These are phyloP conservation scores for Kluyveromyces lactis DNA, from an alignment of 805 yeast species.

Conservation along the genomic window DNA sequence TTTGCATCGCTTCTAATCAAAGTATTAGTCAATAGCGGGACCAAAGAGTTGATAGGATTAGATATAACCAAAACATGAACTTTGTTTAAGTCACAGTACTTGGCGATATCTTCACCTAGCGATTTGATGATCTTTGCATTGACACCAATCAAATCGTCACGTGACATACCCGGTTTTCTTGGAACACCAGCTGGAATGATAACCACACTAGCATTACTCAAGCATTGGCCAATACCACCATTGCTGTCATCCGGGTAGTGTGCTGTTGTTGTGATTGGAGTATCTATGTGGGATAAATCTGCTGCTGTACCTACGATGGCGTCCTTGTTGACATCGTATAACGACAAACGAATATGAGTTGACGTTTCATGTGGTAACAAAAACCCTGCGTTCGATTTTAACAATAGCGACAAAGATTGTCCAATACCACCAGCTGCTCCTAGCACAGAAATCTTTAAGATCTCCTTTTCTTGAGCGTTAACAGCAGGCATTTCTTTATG, in stretches of 20 bases:
- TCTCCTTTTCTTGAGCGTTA: conserved; percentile 2
- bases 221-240: conserved; percentile 26
- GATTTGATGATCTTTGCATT: conserved; percentile 74
- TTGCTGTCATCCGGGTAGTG: conserved; percentile 42
- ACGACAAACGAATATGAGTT: conserved; percentile 45
- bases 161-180: conserved; percentile 91
- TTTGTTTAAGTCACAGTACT: conserved; percentile 46
- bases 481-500: conserved; percentile 4
- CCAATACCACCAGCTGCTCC: conserved; percentile 97
- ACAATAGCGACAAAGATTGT: conserved; percentile 77
- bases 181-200: conserved; percentile 80
- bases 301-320: conserved; percentile 72
- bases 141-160: conserved; percentile 80
- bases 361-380: conserved; percentile 33
- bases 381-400: conserved; percentile 42
- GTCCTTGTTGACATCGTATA: conserved; percentile 72
- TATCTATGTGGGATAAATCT: conserved; percentile 76
- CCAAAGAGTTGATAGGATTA: conserved; percentile 91
- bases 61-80: conserved; percentile 79
- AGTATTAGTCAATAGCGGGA: conserved; percentile 58
- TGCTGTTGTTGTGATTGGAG: conserved; percentile 52
- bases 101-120: conserved; percentile 69
- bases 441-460: conserved; percentile 64
- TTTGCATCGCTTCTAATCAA: conserved; percentile 29
- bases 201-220: conserved; percentile 18